Conservation (phyloP, 1,139 yeast genomes). For the Candida labiduridarum region DNA sequence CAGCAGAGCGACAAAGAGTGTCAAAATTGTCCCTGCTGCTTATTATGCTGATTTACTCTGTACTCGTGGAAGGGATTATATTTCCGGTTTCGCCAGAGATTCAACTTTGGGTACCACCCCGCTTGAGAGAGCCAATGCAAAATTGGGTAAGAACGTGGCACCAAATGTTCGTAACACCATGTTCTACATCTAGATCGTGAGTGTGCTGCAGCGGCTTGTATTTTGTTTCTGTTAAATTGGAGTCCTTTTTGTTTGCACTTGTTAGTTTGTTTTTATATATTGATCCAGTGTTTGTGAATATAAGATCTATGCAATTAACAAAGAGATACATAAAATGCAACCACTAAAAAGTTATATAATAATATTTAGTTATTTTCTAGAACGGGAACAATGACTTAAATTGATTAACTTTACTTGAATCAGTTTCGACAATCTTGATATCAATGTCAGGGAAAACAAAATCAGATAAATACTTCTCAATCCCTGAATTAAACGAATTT, state of each 20-base stretch:
- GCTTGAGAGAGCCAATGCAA: constrained; percentile 10
- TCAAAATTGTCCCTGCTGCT: constrained; percentile 17
- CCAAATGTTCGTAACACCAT: constrained; percentile 13
- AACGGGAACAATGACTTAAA: constrained; percentile 22
- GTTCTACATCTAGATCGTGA: constrained; percentile 14
- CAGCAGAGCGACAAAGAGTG: constrained; percentile 18
- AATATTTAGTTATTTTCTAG: not conserved
- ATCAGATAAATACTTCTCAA: constrained; percentile 10
- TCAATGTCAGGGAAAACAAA: constrained; percentile 35
- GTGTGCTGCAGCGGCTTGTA: not conserved
- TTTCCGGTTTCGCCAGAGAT: constrained; percentile 7
- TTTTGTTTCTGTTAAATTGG: not conserved
- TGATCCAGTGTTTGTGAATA: not conserved
- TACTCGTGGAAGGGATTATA: constrained; percentile 16
- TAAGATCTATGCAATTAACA: not conserved
- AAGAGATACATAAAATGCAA: not conserved
- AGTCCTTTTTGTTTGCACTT: not conserved
- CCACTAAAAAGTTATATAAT: not conserved
- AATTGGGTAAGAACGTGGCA: constrained; percentile 13
- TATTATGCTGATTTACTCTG: constrained; percentile 18
- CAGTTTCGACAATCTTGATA: constrained; percentile 23
- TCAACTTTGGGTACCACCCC: constrained; percentile 7
- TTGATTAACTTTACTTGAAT: constrained; percentile 28
- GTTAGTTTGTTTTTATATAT: not conserved
- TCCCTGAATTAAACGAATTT: constrained; percentile 17